phyloP scores from a whole-genome alignment of 305 asterid genomes.

The Stenogyne calaminthoides region DNA sequence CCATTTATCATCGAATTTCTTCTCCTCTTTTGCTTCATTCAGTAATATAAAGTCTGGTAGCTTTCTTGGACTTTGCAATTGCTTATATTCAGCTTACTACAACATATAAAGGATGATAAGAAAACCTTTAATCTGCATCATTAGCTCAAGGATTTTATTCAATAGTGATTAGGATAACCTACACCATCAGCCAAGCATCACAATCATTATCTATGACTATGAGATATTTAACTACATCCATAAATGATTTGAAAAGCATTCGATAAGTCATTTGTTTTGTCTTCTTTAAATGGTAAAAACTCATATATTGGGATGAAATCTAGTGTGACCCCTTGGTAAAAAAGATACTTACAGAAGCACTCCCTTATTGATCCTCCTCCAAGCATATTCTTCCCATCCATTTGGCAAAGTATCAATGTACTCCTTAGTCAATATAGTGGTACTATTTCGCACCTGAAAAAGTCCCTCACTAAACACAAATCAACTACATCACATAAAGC shows the following conservation, averaged over 20 bases:
- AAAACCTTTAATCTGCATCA: not conserved
- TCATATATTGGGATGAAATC: not conserved
- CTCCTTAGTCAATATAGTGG: slow-evolving; percentile 84
- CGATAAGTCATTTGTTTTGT: not conserved
- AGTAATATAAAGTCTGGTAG: slow-evolving; percentile 3
- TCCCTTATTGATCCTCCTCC: slow-evolving; percentile 97
- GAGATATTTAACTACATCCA: not conserved
- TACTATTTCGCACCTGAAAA: slow-evolving; percentile 96
- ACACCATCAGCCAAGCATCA: slow-evolving; percentile 10
- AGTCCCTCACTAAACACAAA: slow-evolving; percentile 74
- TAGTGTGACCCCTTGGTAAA: not conserved
- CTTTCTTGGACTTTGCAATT: not conserved
- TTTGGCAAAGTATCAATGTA: slow-evolving; percentile 91
- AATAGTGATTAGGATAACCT: not conserved
- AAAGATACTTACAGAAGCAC: slow-evolving; percentile 39
- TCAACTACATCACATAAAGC: slow-evolving; percentile 50
- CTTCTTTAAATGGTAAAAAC: not conserved
- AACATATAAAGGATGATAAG: not conserved
- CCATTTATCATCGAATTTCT: not conserved
- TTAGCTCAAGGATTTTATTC: not conserved
- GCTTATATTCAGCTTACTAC: not conserved
- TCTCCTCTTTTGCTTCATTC: not conserved
- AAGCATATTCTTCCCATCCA: slow-evolving; percentile 99
- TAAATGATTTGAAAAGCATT: not conserved
- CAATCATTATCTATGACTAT: not conserved